Percentiles rank a stretch among this genome's conserved stretches.
phyloP scores from a whole-genome alignment of 345 rosid species.

The thale cress (Arabidopsis thaliana) region DNA sequence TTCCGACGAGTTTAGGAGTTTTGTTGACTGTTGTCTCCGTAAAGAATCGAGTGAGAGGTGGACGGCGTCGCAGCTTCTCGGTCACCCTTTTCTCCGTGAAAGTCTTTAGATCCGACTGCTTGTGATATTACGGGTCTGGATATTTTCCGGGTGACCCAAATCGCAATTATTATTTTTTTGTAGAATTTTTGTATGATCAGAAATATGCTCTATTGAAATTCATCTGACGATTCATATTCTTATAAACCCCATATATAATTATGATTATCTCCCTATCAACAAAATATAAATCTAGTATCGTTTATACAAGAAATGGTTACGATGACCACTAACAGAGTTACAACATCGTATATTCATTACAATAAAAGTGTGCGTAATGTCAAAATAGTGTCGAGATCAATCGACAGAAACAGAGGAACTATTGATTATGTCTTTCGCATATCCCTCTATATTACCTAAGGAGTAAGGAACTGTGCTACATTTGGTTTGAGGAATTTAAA shows the following conservation, averaged over 20 bases:
- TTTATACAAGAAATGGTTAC: slow-evolving; percentile 5
- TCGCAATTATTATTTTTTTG: too few relatives aligned
- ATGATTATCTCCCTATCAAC: background rate
- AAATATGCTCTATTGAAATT: too few relatives aligned
- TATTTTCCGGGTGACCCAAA: background rate
- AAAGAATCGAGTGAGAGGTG: slow-evolving; percentile 69
- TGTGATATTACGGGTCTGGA: background rate
- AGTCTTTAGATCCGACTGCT: background rate
- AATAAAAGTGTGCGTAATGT: background rate
- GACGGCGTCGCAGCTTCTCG: slow-evolving; percentile 64
- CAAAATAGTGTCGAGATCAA: slow-evolving; percentile 5
- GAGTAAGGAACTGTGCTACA: background rate
- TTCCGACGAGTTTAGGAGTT: slow-evolving; percentile 68
- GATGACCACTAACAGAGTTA: background rate
- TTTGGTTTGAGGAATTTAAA: slow-evolving; percentile 18
- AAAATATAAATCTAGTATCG: background rate
- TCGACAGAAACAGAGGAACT: background rate
- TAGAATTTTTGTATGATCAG: too few relatives aligned
- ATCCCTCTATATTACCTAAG: too few relatives aligned
- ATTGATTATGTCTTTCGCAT: background rate
- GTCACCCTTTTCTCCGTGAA: slow-evolving; percentile 62
- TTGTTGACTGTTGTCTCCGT: slow-evolving; percentile 71
- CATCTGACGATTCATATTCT: too few relatives aligned
- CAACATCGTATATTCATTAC: slow-evolving; percentile 1
- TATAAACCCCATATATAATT: background rate